Evolutionary conservation across 2,329 filamentous ascomycete genomes (phyloP).

Genomic region (Fusarium begoniae): DNA sequence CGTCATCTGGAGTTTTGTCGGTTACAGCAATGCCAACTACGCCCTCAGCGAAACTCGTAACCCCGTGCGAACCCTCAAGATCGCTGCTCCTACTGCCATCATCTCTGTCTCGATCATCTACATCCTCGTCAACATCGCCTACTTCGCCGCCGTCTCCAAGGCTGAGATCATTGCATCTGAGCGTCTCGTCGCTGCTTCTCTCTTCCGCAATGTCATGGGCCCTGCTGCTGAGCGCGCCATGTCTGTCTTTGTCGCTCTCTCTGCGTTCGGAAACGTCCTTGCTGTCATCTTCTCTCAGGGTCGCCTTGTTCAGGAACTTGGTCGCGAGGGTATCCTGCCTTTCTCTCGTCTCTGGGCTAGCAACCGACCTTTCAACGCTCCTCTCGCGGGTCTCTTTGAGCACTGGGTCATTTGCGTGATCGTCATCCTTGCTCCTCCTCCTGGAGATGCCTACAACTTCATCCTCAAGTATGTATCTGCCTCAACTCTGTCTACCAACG

Average conservation of each 20-base stretch:
- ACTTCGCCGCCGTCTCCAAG: constrained; percentile 68
- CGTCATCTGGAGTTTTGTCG: constrained; percentile 76
- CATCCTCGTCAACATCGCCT: constrained; percentile 73
- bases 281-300: constrained; percentile 75
- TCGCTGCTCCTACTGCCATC: constrained; percentile 70
- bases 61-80: constrained; percentile 70
- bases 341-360: constrained; percentile 70
- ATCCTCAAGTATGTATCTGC: constrained; percentile 58
- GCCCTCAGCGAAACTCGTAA: constrained; percentile 72
- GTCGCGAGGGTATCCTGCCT: constrained; percentile 72
- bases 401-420: constrained; percentile 72
- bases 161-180: constrained; percentile 61
- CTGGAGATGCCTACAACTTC: constrained; percentile 74
- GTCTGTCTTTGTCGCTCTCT: constrained; percentile 73
- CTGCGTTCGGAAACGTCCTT: constrained; percentile 73
- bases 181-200: constrained; percentile 61
- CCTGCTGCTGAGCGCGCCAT: constrained; percentile 64
- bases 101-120: constrained; percentile 68
- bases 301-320: constrained; percentile 71
- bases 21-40: constrained; percentile 75
- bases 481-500: no score
- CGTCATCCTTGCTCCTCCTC: constrained; percentile 73
- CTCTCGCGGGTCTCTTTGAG: constrained; percentile 68
- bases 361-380: constrained; percentile 71
- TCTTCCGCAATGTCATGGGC: constrained; percentile 67